Evolutionary conservation across 306 rosid genomes (phyloP), one percentile per base, ranked within the genome.

Genomic region (Astragalus glycyphyllos): DNA sequence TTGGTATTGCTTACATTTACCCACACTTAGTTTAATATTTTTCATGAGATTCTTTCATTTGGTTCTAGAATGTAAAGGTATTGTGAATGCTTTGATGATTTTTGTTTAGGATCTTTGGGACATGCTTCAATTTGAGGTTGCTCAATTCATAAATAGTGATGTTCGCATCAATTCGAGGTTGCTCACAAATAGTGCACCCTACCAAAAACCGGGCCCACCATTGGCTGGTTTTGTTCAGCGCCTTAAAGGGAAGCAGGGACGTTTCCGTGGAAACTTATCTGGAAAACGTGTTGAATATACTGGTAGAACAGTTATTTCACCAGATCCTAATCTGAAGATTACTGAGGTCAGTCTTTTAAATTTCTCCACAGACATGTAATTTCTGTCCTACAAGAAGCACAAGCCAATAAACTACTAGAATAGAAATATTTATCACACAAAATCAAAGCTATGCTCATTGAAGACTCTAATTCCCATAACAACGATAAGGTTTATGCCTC

Each of bases 301-400:
- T 60, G 98, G 97, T 47, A 83, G 98, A 83, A 93, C 97, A 49
- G 98, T 93, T 62, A 93, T 93, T 72, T 93, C 97, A n/a, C 98
- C 98, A 0, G 98, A 93, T 71, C 98, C 98, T 56, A 93, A 93
- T 83, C 81, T 93, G 57, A 93, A 87, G 86, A 93, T 93, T 69
- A 79, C 96, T 0, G 97, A 93, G 98, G 98, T 90, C 8, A 68
- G 83, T 44, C 34, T 17, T 77, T 58, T 37, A 5, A 31, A 69
- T 37, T 73, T 57, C 75, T 7, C 23, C 59, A 42, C n/a, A 41
- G 4, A 42, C 26, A 42, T 50, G 32, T 73, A 42, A 47, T 73
- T 59, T 38, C 58, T 59, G 38, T 73, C 66, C 40, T 73, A 59
- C 51, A 37, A 59, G 70, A 78, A 48, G 42, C 60, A 75, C 58